A percentile compares a stretch with the other conserved stretches of the same genome.
phyloP scores from a whole-genome alignment of 257 asterid species.

The Catharanthus roseus region DNA sequence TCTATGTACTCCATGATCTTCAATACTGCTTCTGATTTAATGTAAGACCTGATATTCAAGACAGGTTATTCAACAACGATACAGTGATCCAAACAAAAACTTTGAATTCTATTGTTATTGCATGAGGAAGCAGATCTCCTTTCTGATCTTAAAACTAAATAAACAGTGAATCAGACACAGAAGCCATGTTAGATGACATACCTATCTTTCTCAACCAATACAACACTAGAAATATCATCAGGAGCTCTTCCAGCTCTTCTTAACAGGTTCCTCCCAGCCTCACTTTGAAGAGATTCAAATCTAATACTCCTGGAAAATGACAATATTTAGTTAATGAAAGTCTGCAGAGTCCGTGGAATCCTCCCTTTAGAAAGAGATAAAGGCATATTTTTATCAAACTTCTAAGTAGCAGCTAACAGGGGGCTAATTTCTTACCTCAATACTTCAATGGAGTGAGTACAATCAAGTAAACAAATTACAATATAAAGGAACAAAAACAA shows the following conservation, averaged over 20 bases:
- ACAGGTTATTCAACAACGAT: neutral
- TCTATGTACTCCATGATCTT: conserved; percentile 83
- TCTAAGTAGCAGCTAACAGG: neutral
- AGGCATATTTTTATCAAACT: neutral
- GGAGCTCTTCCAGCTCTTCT: conserved; percentile 93
- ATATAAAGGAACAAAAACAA: no score
- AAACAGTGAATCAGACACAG: conserved; percentile 1
- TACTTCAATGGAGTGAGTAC: neutral
- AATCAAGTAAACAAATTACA: neutral
- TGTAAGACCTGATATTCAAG: conserved; percentile 56
- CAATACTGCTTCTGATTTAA: conserved; percentile 86
- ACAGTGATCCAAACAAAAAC: neutral
- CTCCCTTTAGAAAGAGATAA: no score
- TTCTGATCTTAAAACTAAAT: neutral
- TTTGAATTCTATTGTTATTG: neutral
- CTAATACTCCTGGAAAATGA: conserved; percentile 57
- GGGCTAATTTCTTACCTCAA: neutral
- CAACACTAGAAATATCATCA: conserved; percentile 95
- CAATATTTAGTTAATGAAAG: no score
- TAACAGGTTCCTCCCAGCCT: conserved; percentile 72
- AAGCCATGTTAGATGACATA: conserved; percentile 18
- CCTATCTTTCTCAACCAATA: conserved; percentile 83
- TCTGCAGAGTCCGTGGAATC: no score
- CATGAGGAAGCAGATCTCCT: neutral
- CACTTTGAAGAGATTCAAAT: conserved; percentile 89